phyloP scores from a whole-genome alignment of 1,139 yeast species.

The Waltiozyma sp. region DNA sequence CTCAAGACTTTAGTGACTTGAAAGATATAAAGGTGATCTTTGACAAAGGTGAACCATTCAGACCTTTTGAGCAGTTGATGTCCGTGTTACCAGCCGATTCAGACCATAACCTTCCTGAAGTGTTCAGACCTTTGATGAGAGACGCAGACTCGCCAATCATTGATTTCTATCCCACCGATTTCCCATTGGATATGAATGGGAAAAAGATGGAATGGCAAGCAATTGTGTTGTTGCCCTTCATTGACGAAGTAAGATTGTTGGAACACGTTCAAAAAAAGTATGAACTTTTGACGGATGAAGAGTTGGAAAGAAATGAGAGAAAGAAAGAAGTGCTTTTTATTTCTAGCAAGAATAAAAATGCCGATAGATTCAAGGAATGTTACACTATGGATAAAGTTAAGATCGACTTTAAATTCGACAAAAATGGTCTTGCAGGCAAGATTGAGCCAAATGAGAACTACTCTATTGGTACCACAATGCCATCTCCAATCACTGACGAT shows the following conservation, averaged over 20 bases:
- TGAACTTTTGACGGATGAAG: slow-evolving; percentile 53
- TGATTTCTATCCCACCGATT: slow-evolving; percentile 85
- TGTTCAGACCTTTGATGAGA: slow-evolving; percentile 77
- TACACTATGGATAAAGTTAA: slow-evolving; percentile 23
- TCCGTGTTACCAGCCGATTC: slow-evolving; percentile 96
- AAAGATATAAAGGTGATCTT: slow-evolving; percentile 52
- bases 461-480: slow-evolving; percentile 33
- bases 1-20: slow-evolving; percentile 66
- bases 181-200: slow-evolving; percentile 91
- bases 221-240: slow-evolving; percentile 80
- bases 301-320: slow-evolving; percentile 55
- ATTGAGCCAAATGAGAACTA: slow-evolving; percentile 37
- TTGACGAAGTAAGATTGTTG: slow-evolving; percentile 69
- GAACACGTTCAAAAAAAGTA: slow-evolving; percentile 59
- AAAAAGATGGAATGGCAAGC: slow-evolving; percentile 95
- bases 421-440: slow-evolving; percentile 59
- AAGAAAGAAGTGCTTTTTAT: slow-evolving; percentile 52
- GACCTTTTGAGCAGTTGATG: slow-evolving; percentile 95
- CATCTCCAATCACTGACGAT: slow-evolving; percentile 48
- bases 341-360: slow-evolving; percentile 39
- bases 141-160: slow-evolving; percentile 72
- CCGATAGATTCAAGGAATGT: slow-evolving; percentile 20
- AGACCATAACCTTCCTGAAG: slow-evolving; percentile 79
- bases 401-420: slow-evolving; percentile 34
- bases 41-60: slow-evolving; percentile 66